Conservation (phyloP, 1,284 basidiomycete genomes). For the Ceratobasidium papillatum region DNA sequence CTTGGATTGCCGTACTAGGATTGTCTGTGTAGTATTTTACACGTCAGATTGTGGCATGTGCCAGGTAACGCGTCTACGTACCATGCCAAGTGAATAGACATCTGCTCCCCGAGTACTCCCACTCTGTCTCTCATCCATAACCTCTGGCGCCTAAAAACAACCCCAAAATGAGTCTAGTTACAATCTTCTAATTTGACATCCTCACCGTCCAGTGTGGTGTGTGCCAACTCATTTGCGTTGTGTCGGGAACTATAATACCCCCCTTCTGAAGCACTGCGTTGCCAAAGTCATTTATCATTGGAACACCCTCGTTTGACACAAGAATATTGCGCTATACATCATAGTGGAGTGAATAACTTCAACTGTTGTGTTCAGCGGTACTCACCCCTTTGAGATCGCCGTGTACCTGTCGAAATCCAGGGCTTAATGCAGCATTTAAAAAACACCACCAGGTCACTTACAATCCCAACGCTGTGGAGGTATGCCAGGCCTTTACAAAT, state of each 20-base stretch:
- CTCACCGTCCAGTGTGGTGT: background rate
- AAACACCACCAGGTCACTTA: background rate
- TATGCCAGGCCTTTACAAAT: background rate
- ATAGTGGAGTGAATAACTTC: background rate
- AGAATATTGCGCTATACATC: background rate
- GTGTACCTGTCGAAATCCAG: background rate
- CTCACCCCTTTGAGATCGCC: conserved; percentile 1
- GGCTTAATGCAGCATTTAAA: background rate
- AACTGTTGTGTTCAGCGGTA: background rate
- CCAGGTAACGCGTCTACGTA: too few species aligned
- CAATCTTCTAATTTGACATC: background rate
- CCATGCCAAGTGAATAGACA: conserved; percentile 4
- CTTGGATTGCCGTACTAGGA: background rate
- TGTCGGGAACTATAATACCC: background rate
- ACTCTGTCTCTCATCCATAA: background rate
- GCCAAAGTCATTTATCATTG: background rate
- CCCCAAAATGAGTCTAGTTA: background rate
- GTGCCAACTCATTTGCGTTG: background rate
- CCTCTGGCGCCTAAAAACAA: background rate
- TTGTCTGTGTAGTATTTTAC: background rate
- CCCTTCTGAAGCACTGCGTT: background rate
- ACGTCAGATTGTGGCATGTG: too few species aligned
- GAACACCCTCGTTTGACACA: background rate
- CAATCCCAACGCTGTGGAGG: background rate
- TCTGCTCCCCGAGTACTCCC: background rate